Base-by-base conservation (phyloP, 371 early-diverging fungal genomes). In the Homolaphlyctis polyrhiza region DNA sequence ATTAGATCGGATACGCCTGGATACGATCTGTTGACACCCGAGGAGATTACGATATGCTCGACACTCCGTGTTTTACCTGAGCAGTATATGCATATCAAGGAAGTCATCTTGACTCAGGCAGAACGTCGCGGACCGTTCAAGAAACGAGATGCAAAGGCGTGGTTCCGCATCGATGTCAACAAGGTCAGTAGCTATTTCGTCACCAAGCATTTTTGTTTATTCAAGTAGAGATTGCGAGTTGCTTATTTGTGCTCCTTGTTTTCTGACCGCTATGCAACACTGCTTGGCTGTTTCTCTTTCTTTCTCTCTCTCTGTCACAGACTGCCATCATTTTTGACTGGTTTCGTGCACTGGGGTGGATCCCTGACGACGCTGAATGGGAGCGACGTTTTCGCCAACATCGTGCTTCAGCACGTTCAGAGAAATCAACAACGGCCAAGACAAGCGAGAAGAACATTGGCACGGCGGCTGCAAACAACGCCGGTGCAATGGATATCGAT, bases 1-100 rank as follows among this genome's bases (percentile, higher is more conserved):
- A 67, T 67, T 21, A 57, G 54, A 8, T 39, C 63, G 1, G 23
- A 48, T 34, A 29, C 48, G 18, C 34, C 36, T 5, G 90, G 92
- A 47, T 83, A 89, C 27, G 86, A 92, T 60, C 75, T 92, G 30
- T 71, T 69, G 14, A 69, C 69, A 29, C 58, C 57, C 58, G 69
- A 69, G 55, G 69, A 69, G 62, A 29, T 69, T 28, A 21, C 35
- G 13, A 60, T 57, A 27, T 69, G 72, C 64, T 29, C 51, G 51
- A 72, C 68, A n/a, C 54, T 76, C 35, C 67, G 77, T 2, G 57
- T 76, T n/a, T 43, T 71, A 45, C 77, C 76, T n/a, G 35, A 34
- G 21, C 65, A 68, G 50, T 76, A 76, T 57, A 52, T 72, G 35
- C 64, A 67, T 30, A 71, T 76, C 45, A 76, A 76, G 58, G 71